phyloP scores from a whole-genome alignment of 164 flowering plant genomes.

The Kalanchoe fedtschenkoi region DNA sequence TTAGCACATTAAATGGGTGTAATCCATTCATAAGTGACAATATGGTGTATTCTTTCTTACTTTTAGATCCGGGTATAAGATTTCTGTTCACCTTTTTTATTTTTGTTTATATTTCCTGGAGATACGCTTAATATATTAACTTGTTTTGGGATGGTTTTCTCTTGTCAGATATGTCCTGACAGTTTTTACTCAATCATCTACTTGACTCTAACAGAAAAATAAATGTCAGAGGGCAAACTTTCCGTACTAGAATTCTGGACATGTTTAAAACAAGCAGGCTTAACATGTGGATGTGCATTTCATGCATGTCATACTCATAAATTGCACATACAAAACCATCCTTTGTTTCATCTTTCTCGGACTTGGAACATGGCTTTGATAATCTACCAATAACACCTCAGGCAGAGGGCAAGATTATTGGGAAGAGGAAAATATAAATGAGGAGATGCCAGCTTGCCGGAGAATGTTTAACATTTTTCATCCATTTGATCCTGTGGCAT shows the following conservation, averaged over 20 bases:
- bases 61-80: not conserved
- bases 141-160: not conserved
- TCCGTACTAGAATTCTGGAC: not conserved
- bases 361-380: not conserved
- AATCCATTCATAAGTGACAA: not conserved
- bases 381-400: conserved; percentile 14
- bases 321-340: too few relatives aligned
- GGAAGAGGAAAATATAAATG: conserved; percentile 69
- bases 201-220: not conserved
- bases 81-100: not conserved
- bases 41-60: not conserved
- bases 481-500: conserved; percentile 99
- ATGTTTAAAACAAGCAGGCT: not conserved
- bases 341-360: not conserved
- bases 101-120: not conserved
- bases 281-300: not conserved
- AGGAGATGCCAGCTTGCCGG: conserved; percentile 88
- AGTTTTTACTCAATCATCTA: not conserved
- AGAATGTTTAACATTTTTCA: conserved; percentile 94
- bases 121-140: not conserved
- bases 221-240: not conserved
- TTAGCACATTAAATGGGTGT: not conserved
- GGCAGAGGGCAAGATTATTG: conserved; percentile 85
- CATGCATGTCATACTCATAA: not conserved
- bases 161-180: not conserved